Base-by-base conservation (phyloP, 441 rosid genomes). In the Brassica hybrid region DNA sequence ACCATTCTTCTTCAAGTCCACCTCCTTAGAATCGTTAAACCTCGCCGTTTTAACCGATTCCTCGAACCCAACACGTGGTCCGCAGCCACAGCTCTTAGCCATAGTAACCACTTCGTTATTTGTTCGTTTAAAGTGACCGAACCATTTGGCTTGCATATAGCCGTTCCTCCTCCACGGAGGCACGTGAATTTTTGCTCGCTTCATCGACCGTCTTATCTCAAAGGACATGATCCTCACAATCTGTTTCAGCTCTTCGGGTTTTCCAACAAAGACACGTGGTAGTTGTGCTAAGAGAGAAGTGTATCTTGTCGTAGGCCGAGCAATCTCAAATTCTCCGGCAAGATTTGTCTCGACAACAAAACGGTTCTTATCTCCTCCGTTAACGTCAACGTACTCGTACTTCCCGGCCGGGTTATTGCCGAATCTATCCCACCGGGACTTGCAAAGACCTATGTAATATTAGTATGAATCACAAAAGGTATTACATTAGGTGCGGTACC, bases 111-210 rank as follows among this genome's bases (percentile, higher is more conserved):
- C 54, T 59, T 76, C 76, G 17, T 84, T 85, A 32, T 79, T 74
- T 11, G 96, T 90, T 32, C 97, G 82, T 81, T 83, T 88, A 73
- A 86, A 88, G 7, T 71, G 62, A 34, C 88, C 84, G 16, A 84
- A 27, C 99, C 99, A 94, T 76, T 93, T 94, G 18, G 89, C 88
- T 73, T 87, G 90, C 96, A 91, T 79, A 78, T 88, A 92, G 8
- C 90, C 84, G 12, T 84, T 82, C 70, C 88, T 88, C 79, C 97
- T 88, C 98, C 98, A 94, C 0, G 98, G 98, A 0, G 97, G 90
- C 61, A 88, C 76, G 5, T 59, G 75, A 84, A 93, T 67, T 19
- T 67, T 79, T 6, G 58, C 72, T 60, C 73, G 80, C 64, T 79
- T 89, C 90, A 94, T 83, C 4, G 97, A 89, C 66, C 71, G 72